Evolutionary conservation across 2,329 filamentous ascomycete species (phyloP), one percentile per base, ranked within the genome.

Genomic region (Sporothrix pseudoabietina): DNA sequence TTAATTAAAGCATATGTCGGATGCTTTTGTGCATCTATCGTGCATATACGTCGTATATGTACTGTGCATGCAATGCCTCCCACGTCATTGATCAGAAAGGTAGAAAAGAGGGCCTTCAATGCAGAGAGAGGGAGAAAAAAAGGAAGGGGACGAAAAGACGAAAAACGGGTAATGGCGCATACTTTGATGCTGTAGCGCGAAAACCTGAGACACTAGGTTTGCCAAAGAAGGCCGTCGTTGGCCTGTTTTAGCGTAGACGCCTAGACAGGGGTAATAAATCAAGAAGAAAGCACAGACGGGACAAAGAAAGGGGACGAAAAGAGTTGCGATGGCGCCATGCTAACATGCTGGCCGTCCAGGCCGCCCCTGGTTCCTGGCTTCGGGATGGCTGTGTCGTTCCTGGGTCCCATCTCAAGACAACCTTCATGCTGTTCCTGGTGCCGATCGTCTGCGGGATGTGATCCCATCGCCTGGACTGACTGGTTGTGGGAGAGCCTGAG

Each of bases 131-230:
- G n/a, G 12, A 44, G 35, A 22, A 16, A 49, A 49, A 63, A n/a
- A 16, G 47, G 7, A 49, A 63, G 19, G 10, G 47, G 61, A 30
- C 7, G n/a, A 12, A 61, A 49, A 41, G 12, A 47, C 35, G n/a
- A 54, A 32, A 32, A 16, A 49, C 10, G 22, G 57, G 14, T 30
- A 32, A 49, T 12, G 39, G 54, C 41, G 22, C 52, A 59, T 10
- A 30, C 32, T 32, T 49, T 59, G 70, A 66, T 5, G 61, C 57
- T 44, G 32, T 72, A 72, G 59, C 47, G 70, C 14, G 26, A 26
- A 32, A 72, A 66, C 70, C 44, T 71, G 70, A 71, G 70, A 72
- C 57, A 71, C 44, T 39, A 47, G 55, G 30, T 32, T 44, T 39
- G 30, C 22, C 12, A 59, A 71, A 57, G 49, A 57, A 32, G 35